Conservation (phyloP, 768 basidiomycete species). For the Piloderma croceum region DNA sequence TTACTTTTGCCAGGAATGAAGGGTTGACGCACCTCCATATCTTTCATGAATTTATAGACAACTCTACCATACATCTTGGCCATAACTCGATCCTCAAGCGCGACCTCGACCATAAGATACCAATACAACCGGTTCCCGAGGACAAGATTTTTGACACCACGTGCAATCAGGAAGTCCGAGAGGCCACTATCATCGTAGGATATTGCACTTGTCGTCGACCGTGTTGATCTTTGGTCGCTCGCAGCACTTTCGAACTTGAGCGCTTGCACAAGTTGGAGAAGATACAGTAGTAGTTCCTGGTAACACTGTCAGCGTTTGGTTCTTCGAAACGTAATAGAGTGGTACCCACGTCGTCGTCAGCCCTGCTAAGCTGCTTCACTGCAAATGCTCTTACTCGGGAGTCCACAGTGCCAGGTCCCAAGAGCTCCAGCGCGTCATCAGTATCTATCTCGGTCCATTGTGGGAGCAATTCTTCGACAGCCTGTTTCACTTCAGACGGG, state of each 20-base stretch:
- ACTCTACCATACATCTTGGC: conserved; percentile 93
- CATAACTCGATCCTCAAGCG: conserved; percentile 76
- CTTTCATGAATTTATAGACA: conserved; percentile 84
- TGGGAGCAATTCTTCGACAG: conserved; percentile 90
- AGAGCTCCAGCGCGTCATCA: conserved; percentile 91
- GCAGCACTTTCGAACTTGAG: conserved; percentile 91
- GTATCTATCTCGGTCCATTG: conserved; percentile 97
- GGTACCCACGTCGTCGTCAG: conserved; percentile 83
- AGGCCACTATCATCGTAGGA: conserved; percentile 91
- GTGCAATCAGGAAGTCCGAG: conserved; percentile 83
- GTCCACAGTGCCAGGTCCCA: conserved; percentile 86
- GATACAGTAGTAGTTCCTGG: conserved; percentile 87
- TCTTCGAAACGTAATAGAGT: not conserved
- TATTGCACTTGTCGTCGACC: conserved; percentile 65
- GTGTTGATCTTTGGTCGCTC: conserved; percentile 69
- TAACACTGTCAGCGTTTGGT: too few species aligned
- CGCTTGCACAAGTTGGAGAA: conserved; percentile 94
- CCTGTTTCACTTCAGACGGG: conserved; percentile 93
- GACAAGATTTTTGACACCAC: conserved; percentile 77
- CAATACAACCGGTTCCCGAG: conserved; percentile 92
- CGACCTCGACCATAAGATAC: conserved; percentile 97
- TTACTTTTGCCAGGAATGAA: not conserved
- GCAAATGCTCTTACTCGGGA: conserved; percentile 93
- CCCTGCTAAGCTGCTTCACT: conserved; percentile 81
- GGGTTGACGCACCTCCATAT: conserved; percentile 63